Conservation (phyloP, 176 grass and related monocot genomes). For the Carex pumila region DNA sequence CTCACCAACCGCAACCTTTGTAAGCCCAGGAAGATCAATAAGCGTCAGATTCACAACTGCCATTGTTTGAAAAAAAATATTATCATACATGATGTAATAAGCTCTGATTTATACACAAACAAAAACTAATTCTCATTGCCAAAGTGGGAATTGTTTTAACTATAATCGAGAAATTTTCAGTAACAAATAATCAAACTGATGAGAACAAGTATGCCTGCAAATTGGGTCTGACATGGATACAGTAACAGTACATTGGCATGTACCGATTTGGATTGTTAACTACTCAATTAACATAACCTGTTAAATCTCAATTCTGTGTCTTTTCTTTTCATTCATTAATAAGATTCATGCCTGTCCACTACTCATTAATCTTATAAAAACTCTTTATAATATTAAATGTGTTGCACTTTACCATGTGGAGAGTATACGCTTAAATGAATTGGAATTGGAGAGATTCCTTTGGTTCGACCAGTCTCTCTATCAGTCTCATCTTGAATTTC, state of each 20-base stretch:
- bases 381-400: not conserved
- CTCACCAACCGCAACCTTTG: constrained; percentile 95
- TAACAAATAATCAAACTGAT: not conserved
- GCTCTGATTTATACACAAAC: not conserved
- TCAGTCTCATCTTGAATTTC: constrained; percentile 96
- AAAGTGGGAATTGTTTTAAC: not conserved
- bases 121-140: not conserved
- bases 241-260: not conserved
- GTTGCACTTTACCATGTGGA: constrained; percentile 48
- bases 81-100: constrained; percentile 11
- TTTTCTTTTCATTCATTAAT: not conserved
- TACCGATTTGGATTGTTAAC: not conserved
- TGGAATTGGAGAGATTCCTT: constrained; percentile 80
- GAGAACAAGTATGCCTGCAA: not conserved
- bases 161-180: not conserved
- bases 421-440: constrained; percentile 91
- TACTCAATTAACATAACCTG: not conserved
- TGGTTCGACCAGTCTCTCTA: constrained; percentile 77
- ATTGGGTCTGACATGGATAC: not conserved
- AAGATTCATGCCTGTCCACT: not conserved
- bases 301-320: not conserved
- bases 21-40: constrained; percentile 98
- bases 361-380: not conserved
- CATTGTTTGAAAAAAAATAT: constrained; percentile 23
- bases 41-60: constrained; percentile 99